Evolutionary conservation across 2,329 filamentous ascomycete genomes (phyloP), one percentile per base, ranked within the genome.

Genomic region (Esteya vermicola): DNA sequence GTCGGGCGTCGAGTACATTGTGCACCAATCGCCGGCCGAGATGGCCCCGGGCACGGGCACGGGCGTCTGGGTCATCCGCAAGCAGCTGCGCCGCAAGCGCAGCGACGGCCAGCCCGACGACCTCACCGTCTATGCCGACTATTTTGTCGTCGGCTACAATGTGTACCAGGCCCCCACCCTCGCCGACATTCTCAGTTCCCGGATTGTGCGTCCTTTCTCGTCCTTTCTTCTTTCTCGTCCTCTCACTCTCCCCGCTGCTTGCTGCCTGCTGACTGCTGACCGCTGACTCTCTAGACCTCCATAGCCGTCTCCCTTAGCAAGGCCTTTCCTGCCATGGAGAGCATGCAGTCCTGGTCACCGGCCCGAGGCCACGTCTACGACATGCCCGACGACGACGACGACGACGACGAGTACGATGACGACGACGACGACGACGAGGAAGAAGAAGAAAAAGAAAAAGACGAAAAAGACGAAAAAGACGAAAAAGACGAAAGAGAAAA

Each of bases 11-110:
- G 77, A 81, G 58, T 81, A 75, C 53, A 65, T 78, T 38, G 74
- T 81, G 39, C 73, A 72, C 28, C 70, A 79, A 51, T 72, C 77
- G 47, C 75, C 75, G 1, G 72, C 73, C 22, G 74, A 79, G 55
- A 75, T 68, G 50, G 70, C 65, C 0, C 73, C 72, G 0, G 73
- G 72, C n/a, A 62, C 59, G 28, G 68, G 68, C 19, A 79, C 75
- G 0, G 76, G 75, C 22, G 74, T 81, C 9, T 81, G 76, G 76
- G 72, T 80, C 22, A 78, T 81, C 48, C 69, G 75, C 51, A 81
- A 81, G 61, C 77, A 81, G 57, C 75, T 68, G 21, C 62, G 77
- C 37, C 64, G 70, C 44, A 77, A 78, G 58, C 61, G 65, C 13
- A 62, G 65, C 31, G 62, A 48, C 39, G 47, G 43, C 37, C 40